phyloP scores from a whole-genome alignment of 2,329 filamentous ascomycete genomes.

The Trichoderma sp. region DNA sequence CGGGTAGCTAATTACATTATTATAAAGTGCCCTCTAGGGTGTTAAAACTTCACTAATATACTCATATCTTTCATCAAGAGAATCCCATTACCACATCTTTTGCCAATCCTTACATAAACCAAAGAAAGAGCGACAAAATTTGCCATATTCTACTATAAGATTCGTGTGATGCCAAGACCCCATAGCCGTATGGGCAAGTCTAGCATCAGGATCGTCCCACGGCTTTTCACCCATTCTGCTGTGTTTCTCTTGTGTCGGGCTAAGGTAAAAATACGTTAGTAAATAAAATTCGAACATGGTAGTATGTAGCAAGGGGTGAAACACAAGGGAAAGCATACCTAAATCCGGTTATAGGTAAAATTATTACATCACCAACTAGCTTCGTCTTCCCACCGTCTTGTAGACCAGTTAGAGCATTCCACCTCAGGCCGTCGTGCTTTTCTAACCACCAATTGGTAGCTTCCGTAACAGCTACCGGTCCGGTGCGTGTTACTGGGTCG shows the following conservation, averaged over 20 bases:
- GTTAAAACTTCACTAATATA: not conserved
- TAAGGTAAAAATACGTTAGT: not conserved
- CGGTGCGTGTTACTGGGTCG: constrained; percentile 25
- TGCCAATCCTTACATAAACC: constrained; percentile 25
- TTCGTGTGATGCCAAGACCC: constrained; percentile 26
- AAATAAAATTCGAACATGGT: not conserved
- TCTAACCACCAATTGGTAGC: constrained; percentile 24
- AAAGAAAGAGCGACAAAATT: constrained; percentile 26
- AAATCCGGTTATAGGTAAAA: constrained; percentile 27
- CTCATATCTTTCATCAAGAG: not conserved
- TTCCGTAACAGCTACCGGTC: constrained; percentile 26
- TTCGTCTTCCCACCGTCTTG: constrained; percentile 25
- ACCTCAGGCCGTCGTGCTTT: constrained; percentile 24
- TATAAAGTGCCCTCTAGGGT: not conserved
- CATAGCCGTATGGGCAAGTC: constrained; percentile 24
- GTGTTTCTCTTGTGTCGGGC: constrained; percentile 22
- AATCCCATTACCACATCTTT: constrained; percentile 17
- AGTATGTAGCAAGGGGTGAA: not conserved
- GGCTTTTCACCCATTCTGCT: constrained; percentile 26
- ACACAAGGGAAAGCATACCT: constrained; percentile 20
- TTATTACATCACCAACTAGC: constrained; percentile 24
- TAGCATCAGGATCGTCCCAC: constrained; percentile 22
- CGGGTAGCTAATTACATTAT: too few species aligned
- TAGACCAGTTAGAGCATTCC: constrained; percentile 25
- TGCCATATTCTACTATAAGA: constrained; percentile 24